Evolutionary conservation across 2,329 filamentous ascomycete genomes (phyloP).

Genomic region (Sclerotinia subarctica): DNA sequence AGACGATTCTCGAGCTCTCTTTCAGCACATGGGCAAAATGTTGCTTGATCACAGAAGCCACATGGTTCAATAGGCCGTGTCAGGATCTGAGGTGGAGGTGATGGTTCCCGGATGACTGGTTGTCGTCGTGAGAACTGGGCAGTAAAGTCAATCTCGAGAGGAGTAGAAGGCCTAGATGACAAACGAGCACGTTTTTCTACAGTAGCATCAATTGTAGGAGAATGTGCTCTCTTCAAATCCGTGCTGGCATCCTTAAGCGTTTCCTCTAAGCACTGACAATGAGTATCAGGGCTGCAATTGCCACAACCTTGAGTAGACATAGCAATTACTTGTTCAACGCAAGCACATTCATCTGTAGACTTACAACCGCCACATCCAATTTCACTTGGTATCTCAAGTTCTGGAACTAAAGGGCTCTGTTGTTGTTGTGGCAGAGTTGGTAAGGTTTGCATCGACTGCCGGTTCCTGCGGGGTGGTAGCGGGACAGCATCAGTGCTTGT

Average conservation of each 20-base stretch:
- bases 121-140: constrained; percentile 50
- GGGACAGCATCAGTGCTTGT: constrained; percentile 42
- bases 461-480: constrained; percentile 39
- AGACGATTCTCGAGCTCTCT: constrained; percentile 37
- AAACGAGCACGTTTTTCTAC: constrained; percentile 56
- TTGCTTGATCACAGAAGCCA: constrained; percentile 79
- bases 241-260: constrained; percentile 30
- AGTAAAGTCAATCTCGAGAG: constrained; percentile 73
- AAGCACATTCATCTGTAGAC: constrained; percentile 53
- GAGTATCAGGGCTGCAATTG: constrained; percentile 59
- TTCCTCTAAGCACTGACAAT: constrained; percentile 60
- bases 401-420: constrained; percentile 28
- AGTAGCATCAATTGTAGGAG: constrained; percentile 28
- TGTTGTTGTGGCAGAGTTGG: constrained; percentile 28
- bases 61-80: constrained; percentile 60
- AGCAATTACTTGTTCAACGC: constrained; percentile 57
- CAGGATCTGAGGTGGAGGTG: constrained; percentile 25
- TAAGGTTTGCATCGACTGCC: constrained; percentile 22
- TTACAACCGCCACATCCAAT: constrained; percentile 56
- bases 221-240: constrained; percentile 37
- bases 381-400: constrained; percentile 16
- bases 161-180: constrained; percentile 45
- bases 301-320: constrained; percentile 58
- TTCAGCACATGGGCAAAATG: constrained; percentile 73
- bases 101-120: constrained; percentile 29